Conservation (phyloP, 768 basidiomycete genomes). For the Hypsizygus marmoreus region DNA sequence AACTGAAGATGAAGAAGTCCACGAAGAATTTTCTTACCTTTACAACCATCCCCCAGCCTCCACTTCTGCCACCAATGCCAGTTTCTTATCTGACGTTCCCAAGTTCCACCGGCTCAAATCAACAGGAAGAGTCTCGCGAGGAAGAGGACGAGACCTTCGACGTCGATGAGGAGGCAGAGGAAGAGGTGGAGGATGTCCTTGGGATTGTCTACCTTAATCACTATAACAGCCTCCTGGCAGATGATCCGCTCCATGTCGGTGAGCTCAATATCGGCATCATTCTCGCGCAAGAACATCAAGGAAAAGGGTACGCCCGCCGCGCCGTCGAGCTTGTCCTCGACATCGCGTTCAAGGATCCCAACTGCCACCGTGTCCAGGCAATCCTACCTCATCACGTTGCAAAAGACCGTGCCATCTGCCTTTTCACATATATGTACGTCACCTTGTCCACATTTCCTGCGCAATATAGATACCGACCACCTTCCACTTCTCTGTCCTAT, state of each 20-base stretch:
- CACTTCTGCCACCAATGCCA: too few relatives aligned
- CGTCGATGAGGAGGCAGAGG: not conserved
- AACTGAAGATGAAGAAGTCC: too few relatives aligned
- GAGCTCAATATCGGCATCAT: constrained; percentile 63
- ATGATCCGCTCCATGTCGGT: constrained; percentile 32
- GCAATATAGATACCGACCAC: too few relatives aligned
- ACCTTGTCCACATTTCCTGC: not conserved
- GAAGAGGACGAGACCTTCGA: not conserved
- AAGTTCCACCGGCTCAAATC: too few relatives aligned
- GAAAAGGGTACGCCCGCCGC: constrained; percentile 45
- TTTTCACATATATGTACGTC: constrained; percentile 49
- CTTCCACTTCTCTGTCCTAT: constrained; percentile 6
- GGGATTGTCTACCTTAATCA: constrained; percentile 46
- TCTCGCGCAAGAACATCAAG: constrained; percentile 36
- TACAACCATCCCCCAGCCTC: too few relatives aligned
- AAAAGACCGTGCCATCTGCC: constrained; percentile 42
- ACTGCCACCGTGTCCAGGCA: constrained; percentile 56
- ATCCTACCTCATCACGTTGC: constrained; percentile 46
- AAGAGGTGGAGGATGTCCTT: constrained; percentile 24
- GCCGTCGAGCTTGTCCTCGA: constrained; percentile 47
- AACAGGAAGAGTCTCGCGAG: not conserved
- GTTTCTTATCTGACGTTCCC: too few relatives aligned
- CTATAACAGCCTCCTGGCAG: constrained; percentile 24
- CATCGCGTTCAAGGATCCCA: constrained; percentile 45
- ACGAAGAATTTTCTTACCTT: too few relatives aligned